These are phyloP conservation scores for Rhynchospora pubera DNA, from an alignment of 176 grass and related monocot genomes.

Conservation along the genomic window DNA sequence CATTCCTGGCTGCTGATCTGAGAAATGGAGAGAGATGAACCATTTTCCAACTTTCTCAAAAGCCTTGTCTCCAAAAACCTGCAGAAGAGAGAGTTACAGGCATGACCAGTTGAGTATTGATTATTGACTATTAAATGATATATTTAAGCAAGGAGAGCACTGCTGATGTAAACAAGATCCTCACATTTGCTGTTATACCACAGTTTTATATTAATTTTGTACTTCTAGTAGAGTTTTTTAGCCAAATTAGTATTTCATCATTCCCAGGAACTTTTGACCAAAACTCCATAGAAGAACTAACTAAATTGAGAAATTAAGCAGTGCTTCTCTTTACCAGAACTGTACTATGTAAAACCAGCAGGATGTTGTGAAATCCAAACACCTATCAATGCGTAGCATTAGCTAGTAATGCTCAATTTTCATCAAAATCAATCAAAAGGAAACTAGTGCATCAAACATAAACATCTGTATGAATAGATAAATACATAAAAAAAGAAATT, in stretches of 20 bases:
- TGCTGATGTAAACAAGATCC: neutral
- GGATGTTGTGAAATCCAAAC: neutral
- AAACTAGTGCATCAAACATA: neutral
- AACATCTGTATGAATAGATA: neutral
- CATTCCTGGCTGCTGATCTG: conserved; percentile 72
- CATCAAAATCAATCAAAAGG: neutral
- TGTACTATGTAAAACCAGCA: neutral
- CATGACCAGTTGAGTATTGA: neutral
- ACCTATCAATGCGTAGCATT: neutral
- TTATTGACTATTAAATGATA: neutral
- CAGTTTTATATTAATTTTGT: neutral
- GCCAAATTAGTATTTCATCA: neutral
- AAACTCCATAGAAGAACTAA: neutral
- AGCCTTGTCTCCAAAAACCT: conserved; percentile 92
- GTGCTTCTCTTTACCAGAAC: neutral
- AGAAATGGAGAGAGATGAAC: conserved; percentile 91
- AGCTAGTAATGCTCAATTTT: neutral
- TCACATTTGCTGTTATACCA: neutral
- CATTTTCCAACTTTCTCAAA: conserved; percentile 89
- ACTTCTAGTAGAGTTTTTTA: neutral
- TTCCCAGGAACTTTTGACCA: neutral
- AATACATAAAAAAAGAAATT: neutral
- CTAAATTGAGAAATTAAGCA: neutral
- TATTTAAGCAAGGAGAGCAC: neutral
- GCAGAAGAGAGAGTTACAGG: conserved; percentile 7